Base-by-base conservation (phyloP, 2,329 filamentous ascomycete species). In the Trichoderma sp. region DNA sequence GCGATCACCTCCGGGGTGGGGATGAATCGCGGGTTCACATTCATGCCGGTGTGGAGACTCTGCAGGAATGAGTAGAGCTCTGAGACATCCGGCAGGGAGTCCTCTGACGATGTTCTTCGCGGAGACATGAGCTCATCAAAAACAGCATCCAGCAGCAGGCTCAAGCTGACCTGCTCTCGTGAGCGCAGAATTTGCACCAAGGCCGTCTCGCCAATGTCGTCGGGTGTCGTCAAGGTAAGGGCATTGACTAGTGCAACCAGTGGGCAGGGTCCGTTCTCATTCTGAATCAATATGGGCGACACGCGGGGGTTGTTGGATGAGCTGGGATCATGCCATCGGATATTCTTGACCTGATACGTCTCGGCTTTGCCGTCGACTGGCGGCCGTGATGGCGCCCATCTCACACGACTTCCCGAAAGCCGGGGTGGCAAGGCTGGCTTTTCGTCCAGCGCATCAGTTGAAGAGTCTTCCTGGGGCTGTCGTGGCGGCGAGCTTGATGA, bases 31-130 rank as follows among this genome's bases (percentile, higher is more conserved):
- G 95, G 95, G 71, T 99, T 99, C 67, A 98, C 94, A 74, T 98
- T 99, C 92, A 99, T 97, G 42, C 95, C 95, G 0, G 94, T 98
- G 73, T 97, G 93, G 2, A 99, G 82, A 53, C 92, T 92, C 67
- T 95, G 87, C 2, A 99, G 82, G 75, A 99, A 99, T 7, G 86
- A 84, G 77, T 97, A 97, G 1, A 99, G 83, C 68, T 97, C 94
- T 39, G 90, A 87, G 10, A 98, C 90, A 76, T 98, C 95, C 0
- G 94, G 94, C 27, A 98, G 80, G 17, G 88, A 82, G 1, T 84
- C 85, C 37, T 89, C 87, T 2, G 81, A 79, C 57, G 87, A 86
- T 0, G 87, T 89, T 61, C 91, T 84, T 63, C 91, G 81, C 9
- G 88, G 88, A 3, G 92, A 94, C 82, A 96, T 94, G 25, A 99